A percentile compares a stretch with the other conserved stretches of the same genome.
Evolutionary conservation across 768 basidiomycete species (phyloP).

Genomic region (Cytidiella melzeri): DNA sequence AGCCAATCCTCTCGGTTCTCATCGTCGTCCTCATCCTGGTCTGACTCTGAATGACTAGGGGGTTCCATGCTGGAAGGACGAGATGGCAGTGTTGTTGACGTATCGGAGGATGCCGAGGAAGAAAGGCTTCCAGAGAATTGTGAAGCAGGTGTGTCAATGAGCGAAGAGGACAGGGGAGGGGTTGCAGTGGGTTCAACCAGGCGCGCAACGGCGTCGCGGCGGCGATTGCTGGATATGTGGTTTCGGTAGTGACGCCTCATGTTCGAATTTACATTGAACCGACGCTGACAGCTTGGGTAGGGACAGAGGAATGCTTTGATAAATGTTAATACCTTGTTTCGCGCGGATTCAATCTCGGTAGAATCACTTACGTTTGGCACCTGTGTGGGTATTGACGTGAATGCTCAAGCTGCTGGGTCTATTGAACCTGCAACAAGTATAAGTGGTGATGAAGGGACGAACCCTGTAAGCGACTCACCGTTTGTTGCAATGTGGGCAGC

Average conservation of each 20-base stretch:
- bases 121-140: neutral
- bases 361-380: slow-evolving; percentile 59
- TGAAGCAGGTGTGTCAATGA: too few relatives aligned
- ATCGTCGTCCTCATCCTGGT: too few relatives aligned
- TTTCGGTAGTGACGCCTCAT: slow-evolving; percentile 79
- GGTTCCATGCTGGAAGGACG: too few relatives aligned
- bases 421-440: slow-evolving; percentile 36
- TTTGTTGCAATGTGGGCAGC: slow-evolving; percentile 46
- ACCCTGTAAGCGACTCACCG: slow-evolving; percentile 19
- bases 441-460: neutral
- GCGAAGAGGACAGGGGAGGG: neutral
- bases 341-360: too few relatives aligned
- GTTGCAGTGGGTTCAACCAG: neutral
- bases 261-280: slow-evolving; percentile 82
- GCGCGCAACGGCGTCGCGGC: slow-evolving; percentile 7
- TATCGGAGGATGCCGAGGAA: too few relatives aligned
- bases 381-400: slow-evolving; percentile 64
- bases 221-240: slow-evolving; percentile 31
- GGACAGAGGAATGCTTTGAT: slow-evolving; percentile 70
- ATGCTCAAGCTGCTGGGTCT: slow-evolving; percentile 62
- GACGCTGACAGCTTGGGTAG: slow-evolving; percentile 65
- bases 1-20: too few relatives aligned
- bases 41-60: too few relatives aligned
- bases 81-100: too few relatives aligned
- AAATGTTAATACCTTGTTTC: too few relatives aligned